These are phyloP conservation scores for Chimonanthus praecox DNA, from an alignment of 164 flowering plant genomes.

Conservation along the genomic window DNA sequence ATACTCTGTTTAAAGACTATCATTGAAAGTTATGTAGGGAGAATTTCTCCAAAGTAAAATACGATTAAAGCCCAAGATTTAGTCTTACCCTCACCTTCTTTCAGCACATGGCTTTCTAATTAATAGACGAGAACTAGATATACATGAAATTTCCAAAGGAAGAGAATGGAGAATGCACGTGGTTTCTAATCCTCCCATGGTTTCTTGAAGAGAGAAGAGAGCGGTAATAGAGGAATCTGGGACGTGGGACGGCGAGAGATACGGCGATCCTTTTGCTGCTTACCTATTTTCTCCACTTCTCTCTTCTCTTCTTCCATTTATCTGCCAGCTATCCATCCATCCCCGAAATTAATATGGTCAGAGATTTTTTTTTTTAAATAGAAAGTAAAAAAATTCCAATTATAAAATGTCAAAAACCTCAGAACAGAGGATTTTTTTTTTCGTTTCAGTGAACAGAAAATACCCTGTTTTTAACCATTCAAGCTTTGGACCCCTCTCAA, in stretches of 20 bases:
- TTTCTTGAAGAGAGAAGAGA: slow-evolving; percentile 10
- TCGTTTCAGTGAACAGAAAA: too few relatives aligned
- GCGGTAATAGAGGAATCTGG: slow-evolving; percentile 31
- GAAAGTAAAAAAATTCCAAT: too few relatives aligned
- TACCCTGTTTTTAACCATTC: too few relatives aligned
- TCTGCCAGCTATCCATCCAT: slow-evolving; percentile 63
- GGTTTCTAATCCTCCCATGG: slow-evolving; percentile 4
- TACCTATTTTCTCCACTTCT: neutral
- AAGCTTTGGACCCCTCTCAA: too few relatives aligned
- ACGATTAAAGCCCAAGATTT: neutral
- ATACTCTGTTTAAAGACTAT: too few relatives aligned
- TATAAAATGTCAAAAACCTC: too few relatives aligned
- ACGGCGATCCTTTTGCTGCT: slow-evolving; percentile 56
- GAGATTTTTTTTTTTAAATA: neutral
- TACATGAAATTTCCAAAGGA: neutral
- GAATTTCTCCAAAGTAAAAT: too few relatives aligned
- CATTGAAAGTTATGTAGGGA: too few relatives aligned
- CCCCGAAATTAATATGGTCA: slow-evolving; percentile 18
- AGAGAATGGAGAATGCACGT: slow-evolving; percentile 17
- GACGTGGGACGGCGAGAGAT: slow-evolving; percentile 56
- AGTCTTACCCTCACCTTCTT: neutral
- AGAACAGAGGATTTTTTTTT: too few relatives aligned
- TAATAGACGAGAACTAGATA: neutral
- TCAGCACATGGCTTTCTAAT: neutral
- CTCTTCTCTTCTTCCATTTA: slow-evolving; percentile 10